Conservation (phyloP, 2,329 filamentous ascomycete genomes). For the Dothideomycetidae sp. region DNA sequence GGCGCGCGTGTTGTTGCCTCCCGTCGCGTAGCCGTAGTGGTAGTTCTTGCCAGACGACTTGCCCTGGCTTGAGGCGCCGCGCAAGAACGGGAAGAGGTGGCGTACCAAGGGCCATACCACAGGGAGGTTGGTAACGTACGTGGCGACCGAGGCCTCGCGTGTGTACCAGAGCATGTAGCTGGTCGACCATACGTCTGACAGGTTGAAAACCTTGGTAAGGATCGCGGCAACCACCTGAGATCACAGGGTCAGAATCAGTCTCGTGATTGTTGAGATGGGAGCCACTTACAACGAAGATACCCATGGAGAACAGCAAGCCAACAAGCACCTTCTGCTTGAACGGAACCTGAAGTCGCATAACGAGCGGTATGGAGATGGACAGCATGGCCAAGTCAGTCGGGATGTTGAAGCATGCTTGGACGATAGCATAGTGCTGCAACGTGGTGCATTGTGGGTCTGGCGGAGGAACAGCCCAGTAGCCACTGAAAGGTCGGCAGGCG, state of each 20-base stretch:
- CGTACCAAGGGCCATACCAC: slow-evolving; percentile 39
- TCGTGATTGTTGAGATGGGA: background rate
- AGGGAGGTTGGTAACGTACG: slow-evolving; percentile 41
- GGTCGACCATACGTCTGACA: slow-evolving; percentile 27
- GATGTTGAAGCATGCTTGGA: slow-evolving; percentile 44
- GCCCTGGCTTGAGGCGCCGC: slow-evolving; percentile 8
- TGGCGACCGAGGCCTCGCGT: slow-evolving; percentile 38
- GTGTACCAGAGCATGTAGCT: slow-evolving; percentile 17
- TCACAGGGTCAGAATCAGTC: background rate
- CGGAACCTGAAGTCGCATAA: slow-evolving; percentile 36
- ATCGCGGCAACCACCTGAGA: slow-evolving; percentile 24
- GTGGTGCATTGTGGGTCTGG: slow-evolving; percentile 43
- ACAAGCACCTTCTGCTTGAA: slow-evolving; percentile 40
- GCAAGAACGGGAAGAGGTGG: slow-evolving; percentile 17
- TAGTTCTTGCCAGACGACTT: slow-evolving; percentile 5
- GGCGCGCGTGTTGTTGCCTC: background rate
- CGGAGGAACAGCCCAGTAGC: slow-evolving; percentile 45
- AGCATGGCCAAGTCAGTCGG: slow-evolving; percentile 46
- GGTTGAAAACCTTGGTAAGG: slow-evolving; percentile 36
- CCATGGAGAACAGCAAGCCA: slow-evolving; percentile 33
- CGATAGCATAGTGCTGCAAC: slow-evolving; percentile 42
- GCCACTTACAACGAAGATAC: slow-evolving; percentile 32
- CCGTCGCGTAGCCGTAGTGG: slow-evolving; percentile 3
- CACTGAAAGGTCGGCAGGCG: slow-evolving; percentile 38
- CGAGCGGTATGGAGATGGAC: slow-evolving; percentile 39